Conservation (phyloP, 345 rosid species). For the Arabidopsis suecica region DNA sequence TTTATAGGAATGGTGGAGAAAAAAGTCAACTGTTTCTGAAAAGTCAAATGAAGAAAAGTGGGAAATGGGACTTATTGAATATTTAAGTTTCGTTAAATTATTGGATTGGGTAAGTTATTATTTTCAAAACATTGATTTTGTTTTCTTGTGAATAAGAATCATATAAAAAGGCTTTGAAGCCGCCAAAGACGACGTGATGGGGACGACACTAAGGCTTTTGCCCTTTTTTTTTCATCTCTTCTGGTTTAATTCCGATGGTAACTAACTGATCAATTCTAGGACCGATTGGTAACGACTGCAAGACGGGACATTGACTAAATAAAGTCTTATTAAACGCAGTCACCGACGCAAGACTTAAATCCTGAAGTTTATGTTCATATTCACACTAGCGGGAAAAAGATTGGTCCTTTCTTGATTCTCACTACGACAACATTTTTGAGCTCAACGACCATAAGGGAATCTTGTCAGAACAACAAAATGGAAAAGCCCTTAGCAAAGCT, state of each 20-base stretch:
- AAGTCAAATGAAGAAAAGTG: slow-evolving; percentile 31
- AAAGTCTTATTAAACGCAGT: not conserved
- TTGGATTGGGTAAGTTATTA: not conserved
- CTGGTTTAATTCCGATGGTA: not conserved
- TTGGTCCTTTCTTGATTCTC: slow-evolving; percentile 15
- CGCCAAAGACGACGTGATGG: slow-evolving; percentile 16
- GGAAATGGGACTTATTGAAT: not conserved
- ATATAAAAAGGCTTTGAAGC: slow-evolving; percentile 7
- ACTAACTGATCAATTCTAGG: not conserved
- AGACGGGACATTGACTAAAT: not conserved
- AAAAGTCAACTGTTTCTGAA: slow-evolving; percentile 28
- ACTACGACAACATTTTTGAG: not conserved
- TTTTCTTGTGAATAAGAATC: not conserved
- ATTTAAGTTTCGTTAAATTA: slow-evolving; percentile 1
- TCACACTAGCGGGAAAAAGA: not conserved
- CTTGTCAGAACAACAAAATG: not conserved
- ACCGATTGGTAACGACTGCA: too few relatives aligned
- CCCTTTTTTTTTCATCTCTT: not conserved
- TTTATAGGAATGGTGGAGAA: not conserved
- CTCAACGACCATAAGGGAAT: not conserved
- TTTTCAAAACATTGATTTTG: slow-evolving; percentile 1
- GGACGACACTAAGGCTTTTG: not conserved
- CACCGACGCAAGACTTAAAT: slow-evolving; percentile 3
- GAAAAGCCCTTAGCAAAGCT: too few relatives aligned
- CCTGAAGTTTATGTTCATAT: not conserved